Conservation (phyloP, 768 basidiomycete species). For the Tylopilus intermedius region DNA sequence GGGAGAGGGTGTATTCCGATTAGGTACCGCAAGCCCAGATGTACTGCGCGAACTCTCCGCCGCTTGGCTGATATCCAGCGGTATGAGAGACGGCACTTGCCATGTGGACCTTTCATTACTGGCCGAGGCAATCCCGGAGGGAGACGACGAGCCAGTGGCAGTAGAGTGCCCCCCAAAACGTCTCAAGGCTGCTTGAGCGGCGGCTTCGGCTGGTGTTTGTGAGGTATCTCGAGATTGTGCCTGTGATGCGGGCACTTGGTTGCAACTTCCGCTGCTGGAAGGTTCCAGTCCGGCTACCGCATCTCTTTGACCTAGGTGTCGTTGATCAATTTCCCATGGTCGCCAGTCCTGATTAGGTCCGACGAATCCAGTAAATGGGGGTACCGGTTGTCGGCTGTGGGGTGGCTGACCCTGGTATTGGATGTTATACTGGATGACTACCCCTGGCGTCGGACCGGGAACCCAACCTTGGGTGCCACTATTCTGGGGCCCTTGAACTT, state of each 20-base stretch:
- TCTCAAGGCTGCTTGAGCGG: constrained; percentile 63
- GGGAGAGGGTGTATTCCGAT: constrained; percentile 11
- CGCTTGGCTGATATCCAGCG: constrained; percentile 14
- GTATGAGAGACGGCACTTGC: constrained; percentile 25
- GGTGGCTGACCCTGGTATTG: constrained; percentile 47
- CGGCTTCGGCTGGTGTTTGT: constrained; percentile 46
- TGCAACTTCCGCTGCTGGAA: background rate
- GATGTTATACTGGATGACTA: constrained; percentile 62
- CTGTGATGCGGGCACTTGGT: constrained; percentile 6
- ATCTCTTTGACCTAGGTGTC: constrained; percentile 22
- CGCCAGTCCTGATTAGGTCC: constrained; percentile 66
- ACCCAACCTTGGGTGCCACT: constrained; percentile 34
- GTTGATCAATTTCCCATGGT: constrained; percentile 48
- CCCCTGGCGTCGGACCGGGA: constrained; percentile 37
- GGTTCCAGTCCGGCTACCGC: constrained; percentile 7
- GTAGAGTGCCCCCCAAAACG: constrained; percentile 33
- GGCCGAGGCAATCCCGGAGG: constrained; percentile 8
- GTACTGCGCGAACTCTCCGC: background rate
- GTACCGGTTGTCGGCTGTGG: constrained; percentile 38
- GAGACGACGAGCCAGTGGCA: constrained; percentile 4
- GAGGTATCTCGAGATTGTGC: constrained; percentile 6
- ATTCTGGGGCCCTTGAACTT: constrained; percentile 30
- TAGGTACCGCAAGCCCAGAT: background rate
- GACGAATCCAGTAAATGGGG: constrained; percentile 56
- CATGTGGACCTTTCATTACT: constrained; percentile 14